Evolutionary conservation across 805 yeast species (phyloP).

Genomic region (Ogataea siamensis): DNA sequence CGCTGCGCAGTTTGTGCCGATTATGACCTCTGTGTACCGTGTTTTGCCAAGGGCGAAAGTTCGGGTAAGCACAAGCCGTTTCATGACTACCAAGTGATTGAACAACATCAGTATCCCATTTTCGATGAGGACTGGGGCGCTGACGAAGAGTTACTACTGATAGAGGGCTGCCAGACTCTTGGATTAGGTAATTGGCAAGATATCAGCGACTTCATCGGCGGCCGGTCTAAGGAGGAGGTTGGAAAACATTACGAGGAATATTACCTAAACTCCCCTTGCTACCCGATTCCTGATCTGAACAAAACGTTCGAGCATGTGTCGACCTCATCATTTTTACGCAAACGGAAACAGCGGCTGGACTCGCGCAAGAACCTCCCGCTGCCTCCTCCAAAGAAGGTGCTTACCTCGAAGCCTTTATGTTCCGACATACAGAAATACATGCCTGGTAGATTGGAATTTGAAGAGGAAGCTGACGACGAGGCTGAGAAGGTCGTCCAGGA

Average conservation of each 20-base stretch:
- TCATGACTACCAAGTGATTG: constrained; percentile 89
- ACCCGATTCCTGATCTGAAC: constrained; percentile 88
- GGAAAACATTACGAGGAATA: constrained; percentile 73
- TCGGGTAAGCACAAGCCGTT: constrained; percentile 89
- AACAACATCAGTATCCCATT: constrained; percentile 93
- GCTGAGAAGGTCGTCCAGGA: constrained; percentile 94
- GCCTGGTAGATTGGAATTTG: constrained; percentile 98
- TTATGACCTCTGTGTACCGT: constrained; percentile 96
- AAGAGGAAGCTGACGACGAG: constrained; percentile 93
- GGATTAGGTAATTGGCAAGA: constrained; percentile 99
- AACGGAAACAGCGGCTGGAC: constrained; percentile 71
- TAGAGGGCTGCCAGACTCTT: constrained; percentile 87
- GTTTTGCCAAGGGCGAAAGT: constrained; percentile 81
- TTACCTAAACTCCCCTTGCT: constrained; percentile 65
- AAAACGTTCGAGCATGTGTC: constrained; percentile 61
- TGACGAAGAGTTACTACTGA: constrained; percentile 85
- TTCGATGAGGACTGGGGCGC: constrained; percentile 96
- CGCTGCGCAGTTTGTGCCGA: constrained; percentile 91
- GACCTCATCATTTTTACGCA: constrained; percentile 65
- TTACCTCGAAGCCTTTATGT: constrained; percentile 92
- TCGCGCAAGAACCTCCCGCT: constrained; percentile 66
- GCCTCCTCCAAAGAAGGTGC: constrained; percentile 85
- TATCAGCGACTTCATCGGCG: constrained; percentile 94
- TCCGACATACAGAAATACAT: constrained; percentile 96
- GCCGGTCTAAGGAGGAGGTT: constrained; percentile 88